Evolutionary conservation across 2,329 filamentous ascomycete species (phyloP).

Genomic region (Hyphodiscus sp.): DNA sequence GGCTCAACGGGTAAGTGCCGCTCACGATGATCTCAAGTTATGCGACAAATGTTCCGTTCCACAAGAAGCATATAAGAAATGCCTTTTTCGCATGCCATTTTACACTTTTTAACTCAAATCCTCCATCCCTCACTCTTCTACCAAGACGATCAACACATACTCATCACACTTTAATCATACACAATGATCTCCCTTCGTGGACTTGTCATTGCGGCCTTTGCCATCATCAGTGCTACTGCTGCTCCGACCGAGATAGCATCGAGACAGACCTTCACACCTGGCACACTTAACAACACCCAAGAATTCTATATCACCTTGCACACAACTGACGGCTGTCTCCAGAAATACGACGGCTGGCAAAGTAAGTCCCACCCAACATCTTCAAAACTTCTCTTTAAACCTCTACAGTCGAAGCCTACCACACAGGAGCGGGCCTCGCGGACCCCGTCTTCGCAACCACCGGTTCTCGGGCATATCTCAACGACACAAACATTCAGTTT

Average conservation of each 20-base stretch:
- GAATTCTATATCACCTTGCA: constrained; percentile 21
- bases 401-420: constrained; percentile 17
- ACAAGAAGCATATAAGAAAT: neutral
- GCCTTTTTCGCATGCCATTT: neutral
- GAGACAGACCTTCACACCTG: constrained; percentile 13
- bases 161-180: neutral
- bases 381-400: neutral
- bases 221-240: constrained; percentile 7
- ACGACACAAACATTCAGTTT: constrained; percentile 20
- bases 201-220: constrained; percentile 11
- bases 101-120: neutral
- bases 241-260: constrained; percentile 4
- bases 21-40: neutral
- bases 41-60: neutral
- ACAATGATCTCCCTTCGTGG: constrained; percentile 14
- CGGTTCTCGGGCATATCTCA: constrained; percentile 15
- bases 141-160: neutral
- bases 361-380: constrained; percentile 4
- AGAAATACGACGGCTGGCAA: constrained; percentile 14
- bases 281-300: constrained; percentile 21
- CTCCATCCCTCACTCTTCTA: neutral
- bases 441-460: constrained; percentile 17
- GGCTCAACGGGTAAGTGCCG: neutral
- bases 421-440: constrained; percentile 20
- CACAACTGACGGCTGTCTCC: constrained; percentile 4